Conservation (phyloP, 2,329 filamentous ascomycete genomes). For the Trichophyton equinum region DNA sequence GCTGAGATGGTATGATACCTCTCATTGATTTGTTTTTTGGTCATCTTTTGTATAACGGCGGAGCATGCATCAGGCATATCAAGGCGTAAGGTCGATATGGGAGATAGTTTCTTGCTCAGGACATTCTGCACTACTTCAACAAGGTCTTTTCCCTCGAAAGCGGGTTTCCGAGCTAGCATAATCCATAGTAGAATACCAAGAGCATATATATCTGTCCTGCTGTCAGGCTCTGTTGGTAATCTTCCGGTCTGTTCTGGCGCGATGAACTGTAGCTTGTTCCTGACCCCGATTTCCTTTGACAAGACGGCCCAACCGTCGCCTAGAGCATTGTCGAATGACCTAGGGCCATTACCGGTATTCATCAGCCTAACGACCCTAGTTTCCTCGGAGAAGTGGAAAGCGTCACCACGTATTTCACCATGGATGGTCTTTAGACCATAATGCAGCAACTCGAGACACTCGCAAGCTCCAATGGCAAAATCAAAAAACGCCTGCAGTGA, state of each 20-base stretch:
- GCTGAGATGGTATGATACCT: slow-evolving; percentile 84
- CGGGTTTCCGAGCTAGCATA: slow-evolving; percentile 63
- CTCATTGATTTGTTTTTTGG: slow-evolving; percentile 73
- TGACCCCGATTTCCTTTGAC: slow-evolving; percentile 71
- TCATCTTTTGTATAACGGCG: slow-evolving; percentile 81
- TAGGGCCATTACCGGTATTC: slow-evolving; percentile 73
- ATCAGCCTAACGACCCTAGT: slow-evolving; percentile 62
- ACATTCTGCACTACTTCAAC: slow-evolving; percentile 89
- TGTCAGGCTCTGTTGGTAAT: slow-evolving; percentile 83
- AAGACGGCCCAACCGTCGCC: slow-evolving; percentile 77
- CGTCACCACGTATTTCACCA: slow-evolving; percentile 79
- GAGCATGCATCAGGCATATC: slow-evolving; percentile 77
- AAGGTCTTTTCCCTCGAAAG: slow-evolving; percentile 67
- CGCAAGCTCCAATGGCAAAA: slow-evolving; percentile 77
- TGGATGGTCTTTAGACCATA: slow-evolving; percentile 77
- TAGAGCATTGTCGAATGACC: slow-evolving; percentile 82
- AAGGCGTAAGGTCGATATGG: slow-evolving; percentile 61
- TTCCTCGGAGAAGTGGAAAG: slow-evolving; percentile 72
- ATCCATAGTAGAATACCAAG: slow-evolving; percentile 83
- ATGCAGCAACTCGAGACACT: slow-evolving; percentile 82
- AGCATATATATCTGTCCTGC: slow-evolving; percentile 84
- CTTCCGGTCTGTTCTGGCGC: slow-evolving; percentile 90
- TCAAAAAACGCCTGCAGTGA: slow-evolving; percentile 68
- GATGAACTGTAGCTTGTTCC: slow-evolving; percentile 81
- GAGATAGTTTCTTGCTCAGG: slow-evolving; percentile 63